phyloP scores from a whole-genome alignment of 2,329 filamentous ascomycete species.

The Calonectria pauciramosa region DNA sequence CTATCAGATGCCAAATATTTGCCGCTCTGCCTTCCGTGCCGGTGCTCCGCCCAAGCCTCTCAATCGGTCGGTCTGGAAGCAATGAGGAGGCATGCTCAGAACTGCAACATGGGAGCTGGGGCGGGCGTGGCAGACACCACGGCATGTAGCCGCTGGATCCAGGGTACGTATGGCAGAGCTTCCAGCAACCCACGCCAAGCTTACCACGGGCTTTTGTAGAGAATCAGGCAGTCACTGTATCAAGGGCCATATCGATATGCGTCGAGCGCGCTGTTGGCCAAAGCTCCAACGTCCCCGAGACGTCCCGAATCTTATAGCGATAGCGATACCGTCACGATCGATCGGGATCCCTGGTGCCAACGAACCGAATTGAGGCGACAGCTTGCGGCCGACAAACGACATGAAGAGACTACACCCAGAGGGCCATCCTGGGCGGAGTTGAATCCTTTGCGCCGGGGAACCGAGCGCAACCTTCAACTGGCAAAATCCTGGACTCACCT shows the following conservation, averaged over 20 bases:
- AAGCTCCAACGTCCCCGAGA: background rate
- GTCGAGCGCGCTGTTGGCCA: background rate
- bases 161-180: slow-evolving; percentile 37
- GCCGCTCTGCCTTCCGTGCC: background rate
- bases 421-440: slow-evolving; percentile 8
- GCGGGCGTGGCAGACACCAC: slow-evolving; percentile 45
- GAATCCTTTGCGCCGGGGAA: slow-evolving; percentile 14
- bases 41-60: background rate
- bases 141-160: slow-evolving; percentile 36
- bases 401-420: background rate
- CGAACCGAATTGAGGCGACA: slow-evolving; percentile 17
- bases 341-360: background rate
- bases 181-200: background rate
- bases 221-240: slow-evolving; percentile 6
- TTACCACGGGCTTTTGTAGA: slow-evolving; percentile 34
- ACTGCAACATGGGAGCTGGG: slow-evolving; percentile 50
- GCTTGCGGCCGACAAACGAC: slow-evolving; percentile 27
- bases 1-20: slow-evolving; percentile 1
- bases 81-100: slow-evolving; percentile 55
- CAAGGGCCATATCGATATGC: background rate
- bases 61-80: slow-evolving; percentile 35
- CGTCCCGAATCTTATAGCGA: slow-evolving; percentile 1
- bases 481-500: slow-evolving; percentile 39
- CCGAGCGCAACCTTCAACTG: slow-evolving; percentile 39
- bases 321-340: background rate